Conservation (phyloP, 2,329 filamentous ascomycete species). For the Colletotrichum neosansevieriae region DNA sequence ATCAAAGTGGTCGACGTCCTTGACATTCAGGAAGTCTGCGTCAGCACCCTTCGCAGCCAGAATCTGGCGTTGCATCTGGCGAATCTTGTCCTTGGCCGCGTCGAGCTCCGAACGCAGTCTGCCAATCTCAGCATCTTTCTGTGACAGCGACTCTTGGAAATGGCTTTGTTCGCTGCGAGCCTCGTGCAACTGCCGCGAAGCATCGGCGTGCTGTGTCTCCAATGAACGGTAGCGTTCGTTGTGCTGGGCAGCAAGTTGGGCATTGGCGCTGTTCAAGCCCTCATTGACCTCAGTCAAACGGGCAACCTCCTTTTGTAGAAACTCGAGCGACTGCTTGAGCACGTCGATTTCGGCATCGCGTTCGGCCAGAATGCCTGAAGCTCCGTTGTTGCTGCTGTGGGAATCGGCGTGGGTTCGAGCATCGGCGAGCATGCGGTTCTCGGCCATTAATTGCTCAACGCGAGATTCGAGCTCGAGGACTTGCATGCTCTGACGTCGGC, state of each 20-base stretch:
- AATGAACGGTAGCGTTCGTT: constrained; percentile 77
- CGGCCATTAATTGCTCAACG: constrained; percentile 85
- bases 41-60: constrained; percentile 71
- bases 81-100: constrained; percentile 73
- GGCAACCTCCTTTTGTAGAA: constrained; percentile 83
- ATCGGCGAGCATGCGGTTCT: constrained; percentile 80
- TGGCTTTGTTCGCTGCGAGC: constrained; percentile 74
- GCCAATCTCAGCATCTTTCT: constrained; percentile 87
- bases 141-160: constrained; percentile 74
- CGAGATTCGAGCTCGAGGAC: constrained; percentile 89
- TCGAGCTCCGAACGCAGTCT: constrained; percentile 83
- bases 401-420: constrained; percentile 75
- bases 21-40: constrained; percentile 79
- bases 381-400: constrained; percentile 68
- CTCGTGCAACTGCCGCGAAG: constrained; percentile 76
- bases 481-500: constrained; percentile 97
- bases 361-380: constrained; percentile 79
- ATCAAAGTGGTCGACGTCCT: constrained; percentile 96
- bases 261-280: constrained; percentile 81
- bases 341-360: constrained; percentile 89
- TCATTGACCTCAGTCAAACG: constrained; percentile 87
- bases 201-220: constrained; percentile 74
- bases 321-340: constrained; percentile 82
- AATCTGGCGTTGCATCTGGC: constrained; percentile 65
- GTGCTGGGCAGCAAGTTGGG: constrained; percentile 80